These are phyloP conservation scores for Crassisporium funariophilum DNA, from an alignment of 768 basidiomycete genomes.

Conservation along the genomic window DNA sequence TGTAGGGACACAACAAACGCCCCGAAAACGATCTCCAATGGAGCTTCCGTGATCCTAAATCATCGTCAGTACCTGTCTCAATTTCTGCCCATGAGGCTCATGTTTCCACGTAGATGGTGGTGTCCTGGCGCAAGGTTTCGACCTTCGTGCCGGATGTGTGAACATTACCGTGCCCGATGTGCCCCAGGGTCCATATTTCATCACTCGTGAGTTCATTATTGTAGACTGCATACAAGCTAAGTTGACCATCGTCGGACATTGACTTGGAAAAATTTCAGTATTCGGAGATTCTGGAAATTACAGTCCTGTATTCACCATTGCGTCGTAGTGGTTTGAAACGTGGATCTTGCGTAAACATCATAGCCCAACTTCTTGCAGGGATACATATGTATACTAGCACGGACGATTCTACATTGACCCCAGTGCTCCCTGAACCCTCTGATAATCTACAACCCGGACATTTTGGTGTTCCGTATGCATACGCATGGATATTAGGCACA, in stretches of 20 bases:
- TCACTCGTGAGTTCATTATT: conserved; percentile 42
- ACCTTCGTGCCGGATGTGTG: conserved; percentile 35
- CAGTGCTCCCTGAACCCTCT: too few relatives aligned
- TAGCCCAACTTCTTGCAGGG: neutral
- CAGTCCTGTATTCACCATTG: conserved; percentile 40
- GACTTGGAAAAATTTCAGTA: too few relatives aligned
- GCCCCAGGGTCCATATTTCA: conserved; percentile 32
- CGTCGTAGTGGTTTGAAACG: neutral
- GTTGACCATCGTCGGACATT: neutral
- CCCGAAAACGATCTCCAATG: conserved; percentile 45
- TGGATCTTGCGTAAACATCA: neutral
- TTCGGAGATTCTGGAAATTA: conserved; percentile 52
- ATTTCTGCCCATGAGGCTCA: neutral
- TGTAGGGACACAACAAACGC: conserved; percentile 42
- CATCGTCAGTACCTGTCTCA: conserved; percentile 23
- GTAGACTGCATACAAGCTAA: neutral
- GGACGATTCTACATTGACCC: too few relatives aligned
- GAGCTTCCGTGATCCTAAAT: conserved; percentile 31
- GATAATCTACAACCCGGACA: too few relatives aligned
- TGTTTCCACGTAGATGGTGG: conserved; percentile 25
- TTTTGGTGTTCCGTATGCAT: too few relatives aligned
- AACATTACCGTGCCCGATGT: conserved; percentile 41
- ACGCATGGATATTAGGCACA: too few relatives aligned
- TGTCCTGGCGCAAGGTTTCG: conserved; percentile 36
- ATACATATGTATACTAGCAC: too few relatives aligned